These are phyloP conservation scores for Ustilago vetiveriae DNA, from an alignment of 1,284 basidiomycete genomes.

Conservation along the genomic window DNA sequence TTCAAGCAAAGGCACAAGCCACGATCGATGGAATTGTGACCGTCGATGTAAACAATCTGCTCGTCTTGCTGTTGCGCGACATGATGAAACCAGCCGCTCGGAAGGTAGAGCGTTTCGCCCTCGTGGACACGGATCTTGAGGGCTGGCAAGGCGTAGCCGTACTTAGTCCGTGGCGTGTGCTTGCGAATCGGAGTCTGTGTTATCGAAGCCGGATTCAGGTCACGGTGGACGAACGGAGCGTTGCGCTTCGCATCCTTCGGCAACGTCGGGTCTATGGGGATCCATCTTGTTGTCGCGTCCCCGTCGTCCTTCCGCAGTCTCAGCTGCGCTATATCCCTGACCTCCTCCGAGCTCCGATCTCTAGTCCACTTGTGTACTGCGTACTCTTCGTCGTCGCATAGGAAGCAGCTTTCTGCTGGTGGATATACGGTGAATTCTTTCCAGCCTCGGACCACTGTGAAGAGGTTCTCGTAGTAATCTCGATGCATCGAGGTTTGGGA, in stretches of 20 bases:
- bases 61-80: constrained; percentile 55
- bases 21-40: constrained; percentile 4
- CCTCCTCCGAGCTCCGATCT: background rate
- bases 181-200: background rate
- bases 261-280: constrained; percentile 53
- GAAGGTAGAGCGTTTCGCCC: constrained; percentile 58
- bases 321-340: constrained; percentile 1
- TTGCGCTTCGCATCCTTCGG: constrained; percentile 43
- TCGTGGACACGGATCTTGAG: constrained; percentile 54
- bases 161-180: constrained; percentile 27
- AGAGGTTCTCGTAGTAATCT: constrained; percentile 64
- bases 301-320: constrained; percentile 13
- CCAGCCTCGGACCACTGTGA: constrained; percentile 52
- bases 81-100: constrained; percentile 61
- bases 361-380: constrained; percentile 16
- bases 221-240: constrained; percentile 30
- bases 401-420: constrained; percentile 49
- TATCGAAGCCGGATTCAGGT: constrained; percentile 12
- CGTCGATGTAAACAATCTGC: constrained; percentile 10
- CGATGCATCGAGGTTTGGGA: constrained; percentile 47
- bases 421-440: constrained; percentile 62
- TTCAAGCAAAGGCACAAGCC: constrained; percentile 60
- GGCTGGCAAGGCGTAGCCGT: constrained; percentile 46
- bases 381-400: constrained; percentile 50
- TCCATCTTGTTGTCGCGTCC: constrained; percentile 52